A percentile compares a stretch with the other conserved stretches of the same genome.
Conservation (phyloP, 2,329 filamentous ascomycete genomes). For the Penicillium sp. region DNA sequence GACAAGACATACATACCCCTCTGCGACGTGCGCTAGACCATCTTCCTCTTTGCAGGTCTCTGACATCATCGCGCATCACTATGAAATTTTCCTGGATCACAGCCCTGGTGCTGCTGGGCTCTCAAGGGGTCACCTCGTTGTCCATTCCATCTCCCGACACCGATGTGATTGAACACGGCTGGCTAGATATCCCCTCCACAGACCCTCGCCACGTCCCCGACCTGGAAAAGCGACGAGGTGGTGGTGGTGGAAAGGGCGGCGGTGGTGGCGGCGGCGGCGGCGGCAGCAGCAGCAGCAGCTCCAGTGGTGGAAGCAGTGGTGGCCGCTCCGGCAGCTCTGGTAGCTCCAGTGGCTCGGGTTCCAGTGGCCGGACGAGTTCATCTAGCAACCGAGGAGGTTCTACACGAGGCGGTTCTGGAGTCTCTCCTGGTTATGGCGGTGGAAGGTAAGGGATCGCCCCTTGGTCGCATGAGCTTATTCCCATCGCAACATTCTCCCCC, state of each 20-base stretch:
- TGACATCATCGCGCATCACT: slow-evolving; percentile 2
- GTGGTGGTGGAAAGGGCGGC: slow-evolving; percentile 35
- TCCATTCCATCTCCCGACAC: slow-evolving; percentile 16
- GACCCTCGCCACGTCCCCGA: slow-evolving; percentile 13
- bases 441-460: slow-evolving; percentile 10
- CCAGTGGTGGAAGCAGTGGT: slow-evolving; percentile 17
- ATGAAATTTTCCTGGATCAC: slow-evolving; percentile 31
- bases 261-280: slow-evolving; percentile 22
- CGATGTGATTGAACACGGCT: slow-evolving; percentile 20
- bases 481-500: background rate
- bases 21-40: no score
- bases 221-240: slow-evolving; percentile 47
- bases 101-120: slow-evolving; percentile 26
- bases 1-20: no score
- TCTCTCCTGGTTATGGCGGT: slow-evolving; percentile 11
- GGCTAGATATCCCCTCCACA: no score
- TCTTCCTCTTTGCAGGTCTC: background rate
- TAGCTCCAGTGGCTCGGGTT: slow-evolving; percentile 13
- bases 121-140: slow-evolving; percentile 24
- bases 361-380: slow-evolving; percentile 17
- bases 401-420: slow-evolving; percentile 20
- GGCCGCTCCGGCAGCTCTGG: slow-evolving; percentile 20
- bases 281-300: slow-evolving; percentile 15
- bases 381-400: slow-evolving; percentile 20
- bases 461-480: background rate